These are phyloP conservation scores for Triangularia verruculosa DNA, from an alignment of 2,329 filamentous ascomycete species.

Conservation along the genomic window DNA sequence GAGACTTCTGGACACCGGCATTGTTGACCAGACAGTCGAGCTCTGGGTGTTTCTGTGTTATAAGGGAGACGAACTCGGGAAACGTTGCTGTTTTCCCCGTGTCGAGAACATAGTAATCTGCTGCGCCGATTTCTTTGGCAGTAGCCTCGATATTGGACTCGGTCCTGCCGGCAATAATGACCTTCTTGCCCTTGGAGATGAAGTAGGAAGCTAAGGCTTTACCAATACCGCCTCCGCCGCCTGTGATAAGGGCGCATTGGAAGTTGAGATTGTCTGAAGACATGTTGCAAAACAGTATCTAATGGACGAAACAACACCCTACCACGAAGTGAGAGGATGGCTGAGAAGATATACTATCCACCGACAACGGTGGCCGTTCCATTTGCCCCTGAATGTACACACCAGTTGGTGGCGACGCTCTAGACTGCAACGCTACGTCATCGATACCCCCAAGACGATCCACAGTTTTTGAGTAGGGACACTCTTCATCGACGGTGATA, in stretches of 20 bases:
- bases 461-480: no score
- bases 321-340: no score
- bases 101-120: slow-evolving; percentile 52
- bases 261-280: slow-evolving; percentile 33
- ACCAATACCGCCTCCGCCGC: slow-evolving; percentile 52
- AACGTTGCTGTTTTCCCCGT: slow-evolving; percentile 45
- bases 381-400: neutral
- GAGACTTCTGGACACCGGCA: slow-evolving; percentile 54
- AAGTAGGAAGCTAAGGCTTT: slow-evolving; percentile 47
- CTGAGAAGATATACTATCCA: no score
- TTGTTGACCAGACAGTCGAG: slow-evolving; percentile 60
- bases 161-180: slow-evolving; percentile 53
- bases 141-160: slow-evolving; percentile 50
- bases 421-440: neutral
- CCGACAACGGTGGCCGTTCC: neutral
- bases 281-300: slow-evolving; percentile 13
- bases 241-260: slow-evolving; percentile 47
- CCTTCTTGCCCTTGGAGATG: slow-evolving; percentile 45
- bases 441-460: neutral
- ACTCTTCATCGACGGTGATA: no score
- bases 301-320: no score
- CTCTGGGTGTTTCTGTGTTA: slow-evolving; percentile 49
- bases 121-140: slow-evolving; percentile 42
- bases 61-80: slow-evolving; percentile 41
- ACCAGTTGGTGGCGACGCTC: neutral